phyloP scores from a whole-genome alignment of 2,329 filamentous ascomycete species.

The Claviceps pusilla region DNA sequence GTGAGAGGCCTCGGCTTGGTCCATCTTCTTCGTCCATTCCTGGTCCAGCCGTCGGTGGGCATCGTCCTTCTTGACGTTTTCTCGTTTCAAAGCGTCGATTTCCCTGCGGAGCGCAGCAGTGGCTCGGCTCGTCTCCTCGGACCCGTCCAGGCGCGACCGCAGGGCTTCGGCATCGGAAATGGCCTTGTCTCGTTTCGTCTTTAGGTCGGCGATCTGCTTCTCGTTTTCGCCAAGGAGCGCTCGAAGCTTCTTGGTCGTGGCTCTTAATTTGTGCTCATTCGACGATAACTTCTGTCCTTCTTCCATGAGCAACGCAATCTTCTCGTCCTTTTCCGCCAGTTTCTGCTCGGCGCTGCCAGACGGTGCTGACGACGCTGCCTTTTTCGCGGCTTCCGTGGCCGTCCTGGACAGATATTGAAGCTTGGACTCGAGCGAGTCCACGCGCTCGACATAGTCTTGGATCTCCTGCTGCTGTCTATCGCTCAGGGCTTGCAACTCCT shows the following conservation, averaged over 20 bases:
- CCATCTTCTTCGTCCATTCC: constrained; percentile 53
- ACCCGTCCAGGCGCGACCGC: constrained; percentile 32
- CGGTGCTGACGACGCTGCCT: constrained; percentile 45
- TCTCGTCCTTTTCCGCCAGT: constrained; percentile 76
- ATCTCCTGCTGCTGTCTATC: constrained; percentile 59
- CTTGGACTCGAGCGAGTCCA: constrained; percentile 84
- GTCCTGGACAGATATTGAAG: constrained; percentile 75
- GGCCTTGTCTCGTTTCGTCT: constrained; percentile 43
- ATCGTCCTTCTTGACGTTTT: constrained; percentile 42
- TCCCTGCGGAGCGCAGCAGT: constrained; percentile 33
- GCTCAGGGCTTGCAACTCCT: constrained; percentile 14
- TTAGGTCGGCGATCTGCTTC: constrained; percentile 45
- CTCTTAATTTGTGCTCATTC: constrained; percentile 70
- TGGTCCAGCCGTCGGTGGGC: constrained; percentile 53
- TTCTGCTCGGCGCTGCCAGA: constrained; percentile 59
- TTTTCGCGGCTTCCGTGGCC: constrained; percentile 59
- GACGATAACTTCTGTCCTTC: constrained; percentile 82
- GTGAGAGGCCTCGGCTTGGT: constrained; percentile 49
- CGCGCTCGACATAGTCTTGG: constrained; percentile 69
- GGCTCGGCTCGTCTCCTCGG: constrained; percentile 36
- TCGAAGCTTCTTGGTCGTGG: constrained; percentile 68
- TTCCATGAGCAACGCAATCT: constrained; percentile 77
- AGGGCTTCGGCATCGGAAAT: constrained; percentile 32
- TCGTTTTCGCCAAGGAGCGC: constrained; percentile 51
- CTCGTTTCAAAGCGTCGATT: constrained; percentile 30